Evolutionary conservation across 768 basidiomycete species (phyloP), one percentile per base, ranked within the genome.

Genomic region (Panaeolus papilionaceus): DNA sequence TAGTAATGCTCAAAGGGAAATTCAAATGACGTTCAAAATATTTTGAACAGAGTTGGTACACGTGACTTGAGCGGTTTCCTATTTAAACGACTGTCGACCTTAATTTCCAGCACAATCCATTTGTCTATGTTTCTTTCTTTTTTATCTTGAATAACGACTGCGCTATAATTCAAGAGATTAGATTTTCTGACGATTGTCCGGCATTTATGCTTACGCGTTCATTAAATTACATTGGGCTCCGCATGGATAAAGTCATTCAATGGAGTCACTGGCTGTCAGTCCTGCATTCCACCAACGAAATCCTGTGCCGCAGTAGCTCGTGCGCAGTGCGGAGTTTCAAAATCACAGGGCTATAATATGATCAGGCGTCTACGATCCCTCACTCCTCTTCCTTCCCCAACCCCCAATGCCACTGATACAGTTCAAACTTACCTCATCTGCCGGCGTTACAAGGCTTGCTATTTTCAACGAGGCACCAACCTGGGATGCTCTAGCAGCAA

Each of bases 391-490:
- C 65, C 42, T 58, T 73, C 70, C 66, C 74, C 67, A 75, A 49
- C 16, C 20, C 33, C 20, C 78, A 71, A 86, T 88, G 83, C 71
- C 83, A 71, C 71, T 82, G 18, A 79, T 83, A 54, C 83, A 84
- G 66, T 90, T 93, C 88, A 94, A 94, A 77, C 80, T 93, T 70
- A 80, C 81, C 38, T 87, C 84, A 70, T 80, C 77, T 62, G 82
- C 85, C 71, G 87, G 86, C 20, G 75, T 86, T 49, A 91, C 86
- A 61, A 89, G 93, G 68, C 87, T 88, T 16, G 75, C 89, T 39
- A 77, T 80, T 6, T 93, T 93, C 71, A 67, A 78, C 5, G 67
- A 72, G 10, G 75, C 69, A 23, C 92, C 92, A 6, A 75, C 81
- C 9, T 93, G 92, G 92, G 39, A 69, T 9, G 72, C 77, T 18